Base-by-base conservation (phyloP, 495 filamentous ascomycete genomes). In the Rostrohypoxylon terebratum region DNA sequence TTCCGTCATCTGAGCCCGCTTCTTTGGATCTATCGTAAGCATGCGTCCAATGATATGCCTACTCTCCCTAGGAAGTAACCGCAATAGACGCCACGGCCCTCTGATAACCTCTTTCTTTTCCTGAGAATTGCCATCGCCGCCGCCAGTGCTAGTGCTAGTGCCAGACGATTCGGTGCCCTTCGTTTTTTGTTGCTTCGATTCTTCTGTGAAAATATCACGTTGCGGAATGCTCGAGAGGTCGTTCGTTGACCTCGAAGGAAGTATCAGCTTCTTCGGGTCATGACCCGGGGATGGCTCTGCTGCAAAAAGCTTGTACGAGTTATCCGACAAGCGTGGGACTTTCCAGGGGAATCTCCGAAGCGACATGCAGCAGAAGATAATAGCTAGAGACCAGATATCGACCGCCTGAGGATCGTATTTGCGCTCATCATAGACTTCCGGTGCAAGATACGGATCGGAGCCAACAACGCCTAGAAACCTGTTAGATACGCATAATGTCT, bases 331-430 rank as follows among this genome's bases (percentile, higher is more conserved):
- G 34, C 95, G 89, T 18, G 96, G 96, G 36, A 94, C 90, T 83
- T 99, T 99, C 96, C 96, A 99, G 0, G 96, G 96, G 78, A 98
- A 99, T 14, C 96, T 87, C 38, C 96, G 86, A 34, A 99, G 87
- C 21, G 93, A 94, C 96, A 99, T 99, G 84, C 96, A 99, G 79
- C 96, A 98, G 82, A 96, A 98, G 63, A 99, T 98, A 77, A 99
- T 98, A 23, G 96, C 96, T 44, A 99, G 85, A 20, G 96, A 99
- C 96, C 96, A 99, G 69, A 99, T 91, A 85, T 99, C 96, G 10
- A 94, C 91, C 14, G 93, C 93, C 71, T 93, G 92, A 3, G 96
- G 95, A 74, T 99, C 94, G 80, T 99, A 99, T 77, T 94, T 96
- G 72, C 91, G 87, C 76, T 94, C 90, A 64, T 97, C 94, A 77